Percentiles rank a stretch among this genome's conserved stretches.
These are phyloP conservation scores for Phyllosticta ampelicida DNA, from an alignment of 2,329 filamentous ascomycete genomes.

Conservation along the genomic window DNA sequence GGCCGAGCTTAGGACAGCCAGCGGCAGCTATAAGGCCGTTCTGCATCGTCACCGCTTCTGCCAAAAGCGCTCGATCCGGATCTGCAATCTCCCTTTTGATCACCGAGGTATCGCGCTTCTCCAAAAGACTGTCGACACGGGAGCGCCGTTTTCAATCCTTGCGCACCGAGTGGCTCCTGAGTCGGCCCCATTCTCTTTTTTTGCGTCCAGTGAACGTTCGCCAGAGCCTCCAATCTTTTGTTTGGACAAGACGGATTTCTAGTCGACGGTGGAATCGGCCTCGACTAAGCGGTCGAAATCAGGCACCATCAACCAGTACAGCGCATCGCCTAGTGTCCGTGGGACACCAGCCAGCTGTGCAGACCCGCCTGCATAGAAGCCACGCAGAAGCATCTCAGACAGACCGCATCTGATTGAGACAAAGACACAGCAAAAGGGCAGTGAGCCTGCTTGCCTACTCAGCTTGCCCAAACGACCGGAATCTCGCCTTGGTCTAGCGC, in stretches of 20 bases:
- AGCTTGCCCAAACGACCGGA: not conserved
- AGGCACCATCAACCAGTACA: not conserved
- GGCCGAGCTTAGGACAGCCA: not conserved
- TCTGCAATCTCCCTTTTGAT: not conserved
- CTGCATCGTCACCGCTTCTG: not conserved
- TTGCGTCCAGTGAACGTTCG: not conserved
- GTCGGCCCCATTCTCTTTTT: not conserved
- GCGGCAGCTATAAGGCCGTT: conserved; percentile 6
- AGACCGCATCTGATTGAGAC: conserved; percentile 6
- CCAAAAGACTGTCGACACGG: not conserved
- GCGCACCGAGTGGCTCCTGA: not conserved
- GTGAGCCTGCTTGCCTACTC: not conserved
- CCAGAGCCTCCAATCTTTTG: not conserved
- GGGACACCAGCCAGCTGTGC: not conserved
- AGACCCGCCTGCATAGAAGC: conserved; percentile 4
- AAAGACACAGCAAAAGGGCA: not conserved
- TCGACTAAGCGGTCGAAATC: not conserved
- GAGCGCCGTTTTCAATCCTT: not conserved
- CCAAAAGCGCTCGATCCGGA: conserved; percentile 1
- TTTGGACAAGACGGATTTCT: not conserved
- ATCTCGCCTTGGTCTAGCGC: not conserved
- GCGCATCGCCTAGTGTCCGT: not conserved
- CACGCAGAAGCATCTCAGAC: conserved; percentile 3
- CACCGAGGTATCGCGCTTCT: not conserved
- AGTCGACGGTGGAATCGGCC: not conserved